Evolutionary conservation across 176 grass and related monocot genomes (phyloP).

Genomic region (Melocanna baccifera): DNA sequence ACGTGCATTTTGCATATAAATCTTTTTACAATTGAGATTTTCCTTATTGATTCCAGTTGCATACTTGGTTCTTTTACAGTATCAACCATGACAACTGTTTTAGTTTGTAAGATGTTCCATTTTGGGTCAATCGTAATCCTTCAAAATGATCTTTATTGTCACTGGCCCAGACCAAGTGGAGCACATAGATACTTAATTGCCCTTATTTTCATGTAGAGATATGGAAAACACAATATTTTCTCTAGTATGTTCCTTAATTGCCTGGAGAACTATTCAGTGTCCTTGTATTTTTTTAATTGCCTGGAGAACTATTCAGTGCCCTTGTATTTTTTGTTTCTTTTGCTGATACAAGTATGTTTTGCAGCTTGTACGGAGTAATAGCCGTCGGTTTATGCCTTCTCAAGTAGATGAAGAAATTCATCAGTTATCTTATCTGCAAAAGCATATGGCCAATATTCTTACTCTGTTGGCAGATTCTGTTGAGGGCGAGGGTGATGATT

Average conservation of each 20-base stretch:
- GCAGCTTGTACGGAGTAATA: constrained; percentile 98
- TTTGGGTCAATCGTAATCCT: not conserved
- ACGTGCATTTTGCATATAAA: not conserved
- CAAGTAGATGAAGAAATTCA: constrained; percentile 91
- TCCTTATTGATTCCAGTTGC: not conserved
- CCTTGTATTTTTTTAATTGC: not conserved
- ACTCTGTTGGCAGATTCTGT: constrained; percentile 69
- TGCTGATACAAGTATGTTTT: constrained; percentile 23
- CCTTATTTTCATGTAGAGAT: not conserved
- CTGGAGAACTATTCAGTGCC: not conserved
- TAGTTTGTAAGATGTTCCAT: not conserved
- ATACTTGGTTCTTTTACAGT: not conserved
- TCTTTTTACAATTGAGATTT: not conserved
- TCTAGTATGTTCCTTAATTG: not conserved
- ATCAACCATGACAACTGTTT: not conserved
- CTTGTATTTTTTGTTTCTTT: constrained; percentile 4
- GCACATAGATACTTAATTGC: not conserved
- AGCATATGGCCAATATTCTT: constrained; percentile 89
- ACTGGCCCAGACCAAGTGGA: not conserved
- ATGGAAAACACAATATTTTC: not conserved
- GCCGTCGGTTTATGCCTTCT: constrained; percentile 87
- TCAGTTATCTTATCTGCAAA: constrained; percentile 94
- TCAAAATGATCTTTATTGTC: not conserved
- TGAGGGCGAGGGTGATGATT: constrained; percentile 71
- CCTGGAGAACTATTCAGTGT: not conserved